Conservation (phyloP, 75 land plant species). For the Picea sitchensis region DNA sequence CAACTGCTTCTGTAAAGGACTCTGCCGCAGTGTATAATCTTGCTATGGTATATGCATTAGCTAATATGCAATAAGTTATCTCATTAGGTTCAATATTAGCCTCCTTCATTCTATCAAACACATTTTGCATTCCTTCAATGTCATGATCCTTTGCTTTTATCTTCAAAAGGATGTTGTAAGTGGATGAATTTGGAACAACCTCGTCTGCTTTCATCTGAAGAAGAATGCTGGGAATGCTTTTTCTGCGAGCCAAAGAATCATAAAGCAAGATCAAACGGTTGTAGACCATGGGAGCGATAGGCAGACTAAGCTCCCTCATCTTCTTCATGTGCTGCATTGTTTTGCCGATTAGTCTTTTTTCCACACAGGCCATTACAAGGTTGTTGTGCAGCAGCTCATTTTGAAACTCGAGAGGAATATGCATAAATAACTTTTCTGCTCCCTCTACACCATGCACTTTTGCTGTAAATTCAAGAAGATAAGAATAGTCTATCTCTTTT, state of each 20-base stretch:
- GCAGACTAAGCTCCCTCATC: slow-evolving; percentile 60
- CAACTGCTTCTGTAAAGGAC: slow-evolving; percentile 49
- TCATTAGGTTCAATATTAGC: slow-evolving; percentile 64
- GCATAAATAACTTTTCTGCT: slow-evolving; percentile 61
- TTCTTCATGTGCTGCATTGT: slow-evolving; percentile 65
- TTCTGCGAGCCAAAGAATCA: slow-evolving; percentile 42
- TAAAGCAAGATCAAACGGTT: slow-evolving; percentile 72
- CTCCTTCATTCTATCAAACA: slow-evolving; percentile 56
- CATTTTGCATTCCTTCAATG: slow-evolving; percentile 58
- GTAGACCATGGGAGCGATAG: slow-evolving; percentile 62
- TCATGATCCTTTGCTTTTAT: slow-evolving; percentile 65
- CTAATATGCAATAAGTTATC: slow-evolving; percentile 69
- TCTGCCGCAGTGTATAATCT: slow-evolving; percentile 58
- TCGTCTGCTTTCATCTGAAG: slow-evolving; percentile 74
- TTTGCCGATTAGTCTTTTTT: slow-evolving; percentile 45
- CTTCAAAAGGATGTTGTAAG: slow-evolving; percentile 79
- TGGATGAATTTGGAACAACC: slow-evolving; percentile 53
- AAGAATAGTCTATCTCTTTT: slow-evolving; percentile 61
- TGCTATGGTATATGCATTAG: slow-evolving; percentile 67
- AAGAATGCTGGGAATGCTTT: slow-evolving; percentile 45
- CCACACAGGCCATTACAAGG: slow-evolving; percentile 71
- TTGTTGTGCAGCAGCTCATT: slow-evolving; percentile 67
- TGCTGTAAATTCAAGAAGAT: slow-evolving; percentile 66
- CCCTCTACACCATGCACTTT: slow-evolving; percentile 57
- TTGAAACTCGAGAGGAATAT: slow-evolving; percentile 62